phyloP scores from a whole-genome alignment of 2,329 filamentous ascomycete genomes.

The Fusarium vanettenii region DNA sequence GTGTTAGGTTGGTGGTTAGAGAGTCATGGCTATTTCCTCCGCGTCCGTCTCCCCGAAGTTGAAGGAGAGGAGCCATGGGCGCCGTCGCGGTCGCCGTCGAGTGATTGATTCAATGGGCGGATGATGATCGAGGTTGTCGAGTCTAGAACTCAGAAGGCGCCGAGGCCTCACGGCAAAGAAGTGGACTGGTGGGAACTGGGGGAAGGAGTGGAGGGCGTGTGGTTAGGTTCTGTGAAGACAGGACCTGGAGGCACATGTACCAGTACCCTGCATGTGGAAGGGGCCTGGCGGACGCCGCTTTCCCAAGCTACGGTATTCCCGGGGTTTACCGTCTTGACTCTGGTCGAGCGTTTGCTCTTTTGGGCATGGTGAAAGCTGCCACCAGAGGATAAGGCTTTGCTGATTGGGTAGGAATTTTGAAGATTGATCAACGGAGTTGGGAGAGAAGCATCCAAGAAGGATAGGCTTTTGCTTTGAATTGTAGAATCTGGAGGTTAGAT shows the following conservation, averaged over 20 bases:
- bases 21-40: slow-evolving; percentile 2
- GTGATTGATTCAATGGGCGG: slow-evolving; percentile 3
- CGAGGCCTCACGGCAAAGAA: slow-evolving; percentile 19
- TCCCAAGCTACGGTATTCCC: slow-evolving; percentile 30
- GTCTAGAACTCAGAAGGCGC: slow-evolving; percentile 34
- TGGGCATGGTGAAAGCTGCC: slow-evolving; percentile 1
- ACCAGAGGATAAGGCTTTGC: background rate
- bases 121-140: slow-evolving; percentile 21
- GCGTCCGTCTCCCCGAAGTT: slow-evolving; percentile 15
- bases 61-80: slow-evolving; percentile 2
- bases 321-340: slow-evolving; percentile 18
- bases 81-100: slow-evolving; percentile 10
- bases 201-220: slow-evolving; percentile 11
- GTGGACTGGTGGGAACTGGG: slow-evolving; percentile 4
- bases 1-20: background rate
- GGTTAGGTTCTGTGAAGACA: background rate
- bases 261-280: slow-evolving; percentile 23
- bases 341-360: background rate
- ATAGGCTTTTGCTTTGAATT: background rate
- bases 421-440: background rate
- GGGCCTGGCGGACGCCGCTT: slow-evolving; percentile 21
- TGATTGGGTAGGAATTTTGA: background rate
- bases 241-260: slow-evolving; percentile 18
- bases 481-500: background rate
- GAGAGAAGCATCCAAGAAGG: background rate